phyloP scores from a whole-genome alignment of 805 yeast genomes.

The Candida andamanensis region DNA sequence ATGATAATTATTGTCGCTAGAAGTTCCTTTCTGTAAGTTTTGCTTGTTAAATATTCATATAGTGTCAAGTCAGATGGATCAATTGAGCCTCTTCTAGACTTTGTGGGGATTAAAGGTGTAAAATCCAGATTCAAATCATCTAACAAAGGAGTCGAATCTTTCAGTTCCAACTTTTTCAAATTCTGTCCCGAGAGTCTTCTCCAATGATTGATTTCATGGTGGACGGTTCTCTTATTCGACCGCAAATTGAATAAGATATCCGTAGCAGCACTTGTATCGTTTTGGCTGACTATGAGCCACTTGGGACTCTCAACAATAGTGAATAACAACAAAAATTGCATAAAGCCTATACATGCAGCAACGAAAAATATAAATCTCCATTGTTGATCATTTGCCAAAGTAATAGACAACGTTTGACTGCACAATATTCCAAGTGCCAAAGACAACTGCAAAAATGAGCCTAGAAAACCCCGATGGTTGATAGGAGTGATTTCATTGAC shows the following conservation, averaged over 20 bases:
- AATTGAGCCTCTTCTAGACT: slow-evolving; percentile 20
- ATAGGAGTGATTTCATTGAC: slow-evolving; percentile 37
- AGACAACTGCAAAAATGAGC: slow-evolving; percentile 34
- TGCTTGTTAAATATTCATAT: slow-evolving; percentile 14
- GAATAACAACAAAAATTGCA: slow-evolving; percentile 28
- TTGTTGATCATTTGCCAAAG: slow-evolving; percentile 30
- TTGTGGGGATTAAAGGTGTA: slow-evolving; percentile 4
- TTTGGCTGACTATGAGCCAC: slow-evolving; percentile 32
- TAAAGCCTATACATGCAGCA: slow-evolving; percentile 19
- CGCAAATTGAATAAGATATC: slow-evolving; percentile 23
- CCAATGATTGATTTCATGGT: slow-evolving; percentile 35
- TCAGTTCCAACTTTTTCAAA: slow-evolving; percentile 1
- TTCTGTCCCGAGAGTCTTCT: slow-evolving; percentile 15
- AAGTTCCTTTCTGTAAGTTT: slow-evolving; percentile 19
- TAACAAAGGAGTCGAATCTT: slow-evolving; percentile 8
- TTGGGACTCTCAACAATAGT: slow-evolving; percentile 38
- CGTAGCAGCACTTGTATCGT: slow-evolving; percentile 25
- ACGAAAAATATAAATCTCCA: slow-evolving; percentile 33
- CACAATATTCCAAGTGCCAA: slow-evolving; percentile 34
- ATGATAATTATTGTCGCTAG: slow-evolving; percentile 29
- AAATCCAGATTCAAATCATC: slow-evolving; percentile 6
- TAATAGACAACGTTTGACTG: slow-evolving; percentile 28
- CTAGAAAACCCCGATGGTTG: slow-evolving; percentile 38
- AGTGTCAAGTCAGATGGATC: slow-evolving; percentile 19
- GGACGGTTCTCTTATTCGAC: slow-evolving; percentile 24